phyloP scores from a whole-genome alignment of 2,329 filamentous ascomycete species.

The Rhynchosporium agropyri region DNA sequence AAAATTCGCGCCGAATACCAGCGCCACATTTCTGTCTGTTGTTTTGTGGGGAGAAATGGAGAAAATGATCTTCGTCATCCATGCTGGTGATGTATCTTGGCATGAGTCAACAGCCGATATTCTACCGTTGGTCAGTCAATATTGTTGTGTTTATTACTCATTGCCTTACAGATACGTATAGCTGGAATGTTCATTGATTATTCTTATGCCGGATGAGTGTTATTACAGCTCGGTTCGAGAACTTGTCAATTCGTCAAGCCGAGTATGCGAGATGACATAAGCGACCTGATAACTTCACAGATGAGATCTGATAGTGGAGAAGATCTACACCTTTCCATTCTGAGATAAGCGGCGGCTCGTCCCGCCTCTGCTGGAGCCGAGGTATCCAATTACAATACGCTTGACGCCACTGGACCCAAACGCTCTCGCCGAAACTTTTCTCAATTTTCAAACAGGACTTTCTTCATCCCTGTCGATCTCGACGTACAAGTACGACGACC shows the following conservation, averaged over 20 bases:
- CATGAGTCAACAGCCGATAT: constrained; percentile 11
- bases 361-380: constrained; percentile 8
- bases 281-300: background rate
- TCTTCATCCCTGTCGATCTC: constrained; percentile 6
- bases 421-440: background rate
- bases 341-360: constrained; percentile 16
- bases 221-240: background rate
- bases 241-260: background rate
- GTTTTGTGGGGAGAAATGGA: constrained; percentile 9
- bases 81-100: background rate
- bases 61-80: background rate
- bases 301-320: background rate
- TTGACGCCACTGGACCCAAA: constrained; percentile 11
- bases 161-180: too few relatives aligned
- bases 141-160: background rate
- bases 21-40: background rate
- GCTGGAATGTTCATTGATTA: too few relatives aligned
- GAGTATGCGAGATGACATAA: background rate
- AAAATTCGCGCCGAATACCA: background rate
- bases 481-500: background rate
- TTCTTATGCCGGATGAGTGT: background rate
- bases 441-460: constrained; percentile 1
- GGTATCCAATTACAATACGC: constrained; percentile 1
- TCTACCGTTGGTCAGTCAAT: constrained; percentile 7
- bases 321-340: background rate